A percentile compares a stretch with the other conserved stretches of the same genome.
These are phyloP conservation scores for Rostrohypoxylon terebratum DNA, from an alignment of 495 filamentous ascomycete species.

Conservation along the genomic window DNA sequence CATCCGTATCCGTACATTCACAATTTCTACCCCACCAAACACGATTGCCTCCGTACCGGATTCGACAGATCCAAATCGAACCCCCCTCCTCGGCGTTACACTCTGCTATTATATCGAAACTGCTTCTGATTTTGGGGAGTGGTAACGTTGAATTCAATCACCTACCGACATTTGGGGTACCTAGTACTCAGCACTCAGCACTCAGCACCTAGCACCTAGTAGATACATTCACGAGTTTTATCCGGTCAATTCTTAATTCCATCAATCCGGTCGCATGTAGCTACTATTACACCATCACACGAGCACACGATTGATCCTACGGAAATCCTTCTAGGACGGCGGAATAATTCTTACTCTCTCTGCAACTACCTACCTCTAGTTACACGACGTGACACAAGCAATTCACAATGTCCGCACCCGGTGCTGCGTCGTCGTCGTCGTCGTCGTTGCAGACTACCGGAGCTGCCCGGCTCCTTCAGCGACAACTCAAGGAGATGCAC, in stretches of 20 bases:
- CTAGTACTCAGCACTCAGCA: too few relatives aligned
- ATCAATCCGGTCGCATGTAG: neutral
- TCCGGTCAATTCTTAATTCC: too few relatives aligned
- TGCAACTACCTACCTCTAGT: neutral
- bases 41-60: constrained; percentile 2
- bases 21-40: constrained; percentile 5
- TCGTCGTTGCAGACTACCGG: constrained; percentile 50
- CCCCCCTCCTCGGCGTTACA: neutral
- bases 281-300: neutral
- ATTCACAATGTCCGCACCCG: constrained; percentile 7
- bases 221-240: too few relatives aligned
- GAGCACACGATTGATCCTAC: neutral
- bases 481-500: constrained; percentile 95
- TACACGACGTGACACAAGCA: constrained; percentile 3
- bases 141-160: constrained; percentile 8
- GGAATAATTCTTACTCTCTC: neutral
- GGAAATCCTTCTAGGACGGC: neutral
- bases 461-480: constrained; percentile 79
- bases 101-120: neutral
- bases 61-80: constrained; percentile 5
- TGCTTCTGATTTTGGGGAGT: neutral
- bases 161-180: neutral
- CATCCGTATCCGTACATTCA: too few relatives aligned
- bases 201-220: too few relatives aligned
- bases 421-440: constrained; percentile 45